A percentile compares a stretch with the other conserved stretches of the same genome.
Conservation (phyloP, 208 protist species). For the Wallacemonas rigidus region DNA sequence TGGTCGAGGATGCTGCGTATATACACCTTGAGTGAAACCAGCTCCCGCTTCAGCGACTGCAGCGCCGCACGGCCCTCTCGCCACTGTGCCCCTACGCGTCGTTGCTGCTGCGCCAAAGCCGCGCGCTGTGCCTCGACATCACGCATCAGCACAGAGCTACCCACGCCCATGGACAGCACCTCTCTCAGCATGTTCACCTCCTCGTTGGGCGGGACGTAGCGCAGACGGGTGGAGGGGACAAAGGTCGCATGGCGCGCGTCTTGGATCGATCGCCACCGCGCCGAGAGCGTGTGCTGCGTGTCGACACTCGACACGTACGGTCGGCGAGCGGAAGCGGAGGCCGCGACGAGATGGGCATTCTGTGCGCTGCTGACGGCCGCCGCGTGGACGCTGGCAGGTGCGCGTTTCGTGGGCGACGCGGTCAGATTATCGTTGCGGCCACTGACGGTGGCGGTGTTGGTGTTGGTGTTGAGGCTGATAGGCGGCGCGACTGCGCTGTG, state of each 20-base stretch:
- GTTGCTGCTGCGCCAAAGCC: conserved; percentile 28
- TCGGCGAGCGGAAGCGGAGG: neutral
- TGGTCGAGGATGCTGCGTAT: conserved; percentile 29
- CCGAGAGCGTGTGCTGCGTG: conserved; percentile 26
- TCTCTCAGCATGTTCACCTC: conserved; percentile 74
- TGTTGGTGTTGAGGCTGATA: neutral
- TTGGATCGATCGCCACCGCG: conserved; percentile 50
- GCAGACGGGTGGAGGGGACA: conserved; percentile 42
- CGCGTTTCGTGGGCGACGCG: conserved; percentile 4
- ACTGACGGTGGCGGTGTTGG: neutral
- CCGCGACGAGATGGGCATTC: neutral
- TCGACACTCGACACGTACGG: conserved; percentile 21
- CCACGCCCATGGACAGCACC: conserved; percentile 75
- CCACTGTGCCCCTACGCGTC: conserved; percentile 29
- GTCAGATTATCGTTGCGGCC: neutral
- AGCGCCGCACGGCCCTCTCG: conserved; percentile 22
- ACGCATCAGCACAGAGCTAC: conserved; percentile 50
- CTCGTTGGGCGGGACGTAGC: conserved; percentile 63
- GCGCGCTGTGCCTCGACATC: conserved; percentile 47
- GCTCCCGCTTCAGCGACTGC: conserved; percentile 33
- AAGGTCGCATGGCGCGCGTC: conserved; percentile 30
- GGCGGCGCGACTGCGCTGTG: no score
- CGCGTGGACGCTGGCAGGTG: neutral
- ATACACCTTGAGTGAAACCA: conserved; percentile 36
- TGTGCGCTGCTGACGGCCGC: neutral